Base-by-base conservation (phyloP, 352 stramenopile genomes). In the Poterioochromonas sp. region DNA sequence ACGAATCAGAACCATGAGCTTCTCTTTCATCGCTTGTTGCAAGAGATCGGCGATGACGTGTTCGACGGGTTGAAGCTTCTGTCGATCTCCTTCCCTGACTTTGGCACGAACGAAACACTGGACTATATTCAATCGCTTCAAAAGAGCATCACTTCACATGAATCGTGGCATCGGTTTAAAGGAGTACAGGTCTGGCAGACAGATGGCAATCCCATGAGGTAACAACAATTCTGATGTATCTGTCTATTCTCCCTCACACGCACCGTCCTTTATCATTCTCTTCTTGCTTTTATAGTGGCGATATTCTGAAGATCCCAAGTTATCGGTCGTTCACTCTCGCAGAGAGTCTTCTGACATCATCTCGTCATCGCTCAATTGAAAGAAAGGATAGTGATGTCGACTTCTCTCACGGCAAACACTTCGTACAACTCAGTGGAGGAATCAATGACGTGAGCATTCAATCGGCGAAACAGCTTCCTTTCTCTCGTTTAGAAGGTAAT, bases 401-500 rank as follows among this genome's bases (percentile, higher is more conserved):
- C 20, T 83, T 83, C 35, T 68, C 63, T 39, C 73, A 80, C 3
- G 79, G 80, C 3, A 62, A 79, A 29, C 79, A 84, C 43, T 82
- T 82, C 68, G 69, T 84, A 2, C 81, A 84, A 68, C 54, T 84
- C 11, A 79, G 80, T 26, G 81, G 81, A 26, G 81, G 81, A 20
- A 84, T 79, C 11, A 84, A 84, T 78, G 69, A 73, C 81, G 22
- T 79, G 69, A n/a, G 18, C n/a, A 60, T 12, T 35, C 18, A 3
- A 26, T 32, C 29, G 39, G 39, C 39, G 22, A 71, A 65, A 22
- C 68, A n/a, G 60, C 32, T 60, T 65, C 32, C n/a, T n/a, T n/a
- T n/a, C n/a, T n/a, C n/a, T n/a, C n/a, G n/a, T n/a, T n/a, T n/a
- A n/a, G n/a, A n/a, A n/a, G n/a, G n/a, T n/a, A n/a, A n/a, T n/a